A percentile compares a stretch with the other conserved stretches of the same genome.
Conservation (phyloP, 768 basidiomycete genomes). For the Lactarius tabidus region DNA sequence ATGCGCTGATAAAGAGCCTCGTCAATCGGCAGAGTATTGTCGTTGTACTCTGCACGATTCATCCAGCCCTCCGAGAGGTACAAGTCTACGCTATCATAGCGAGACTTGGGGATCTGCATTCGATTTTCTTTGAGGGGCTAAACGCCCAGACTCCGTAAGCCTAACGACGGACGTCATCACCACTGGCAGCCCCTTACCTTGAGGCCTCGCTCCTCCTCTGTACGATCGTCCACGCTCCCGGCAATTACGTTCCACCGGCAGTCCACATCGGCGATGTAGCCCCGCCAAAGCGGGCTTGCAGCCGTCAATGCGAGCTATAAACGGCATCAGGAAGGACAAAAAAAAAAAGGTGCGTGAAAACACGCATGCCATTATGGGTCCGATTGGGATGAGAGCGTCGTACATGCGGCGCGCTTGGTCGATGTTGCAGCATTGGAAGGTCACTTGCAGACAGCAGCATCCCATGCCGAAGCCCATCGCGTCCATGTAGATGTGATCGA, state of each 20-base stretch:
- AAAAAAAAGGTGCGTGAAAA: background rate
- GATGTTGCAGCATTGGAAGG: slow-evolving; percentile 95
- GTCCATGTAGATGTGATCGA: slow-evolving; percentile 94
- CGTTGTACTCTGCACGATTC: slow-evolving; percentile 94
- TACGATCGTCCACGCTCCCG: slow-evolving; percentile 97
- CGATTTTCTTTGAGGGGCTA: slow-evolving; percentile 75
- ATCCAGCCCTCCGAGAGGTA: slow-evolving; percentile 85
- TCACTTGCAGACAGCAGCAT: slow-evolving; percentile 95
- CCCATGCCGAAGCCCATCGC: slow-evolving; percentile 99
- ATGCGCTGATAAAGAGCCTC: slow-evolving; percentile 68
- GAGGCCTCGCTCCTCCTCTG: slow-evolving; percentile 87
- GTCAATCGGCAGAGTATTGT: slow-evolving; percentile 78
- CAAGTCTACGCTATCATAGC: slow-evolving; percentile 93
- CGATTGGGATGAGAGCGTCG: slow-evolving; percentile 92
- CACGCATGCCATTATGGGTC: slow-evolving; percentile 81
- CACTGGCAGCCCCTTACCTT: slow-evolving; percentile 46
- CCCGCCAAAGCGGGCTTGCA: slow-evolving; percentile 92
- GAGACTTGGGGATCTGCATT: slow-evolving; percentile 88
- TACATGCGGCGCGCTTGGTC: slow-evolving; percentile 90
- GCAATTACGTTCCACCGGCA: slow-evolving; percentile 99
- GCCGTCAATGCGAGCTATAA: slow-evolving; percentile 86
- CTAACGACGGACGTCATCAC: slow-evolving; percentile 10
- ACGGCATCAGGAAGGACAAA: background rate
- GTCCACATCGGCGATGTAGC: slow-evolving; percentile 94
- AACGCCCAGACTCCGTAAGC: slow-evolving; percentile 1